These are phyloP conservation scores for Lachancea mirantina DNA, from an alignment of 805 yeast genomes.

Conservation along the genomic window DNA sequence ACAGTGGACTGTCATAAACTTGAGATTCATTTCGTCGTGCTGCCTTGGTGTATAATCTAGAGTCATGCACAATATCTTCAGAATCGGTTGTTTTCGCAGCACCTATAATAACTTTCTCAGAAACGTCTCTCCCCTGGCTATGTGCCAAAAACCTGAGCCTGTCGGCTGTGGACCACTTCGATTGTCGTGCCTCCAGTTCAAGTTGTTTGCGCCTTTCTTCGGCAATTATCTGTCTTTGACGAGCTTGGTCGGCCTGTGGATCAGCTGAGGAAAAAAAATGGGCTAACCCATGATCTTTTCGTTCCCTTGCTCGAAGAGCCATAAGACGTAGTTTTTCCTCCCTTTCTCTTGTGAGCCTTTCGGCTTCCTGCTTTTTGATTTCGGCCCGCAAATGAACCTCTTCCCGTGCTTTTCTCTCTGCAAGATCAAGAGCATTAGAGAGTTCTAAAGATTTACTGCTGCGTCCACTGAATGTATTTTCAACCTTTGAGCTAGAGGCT, in stretches of 20 bases:
- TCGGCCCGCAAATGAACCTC: conserved; percentile 46
- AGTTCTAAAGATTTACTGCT: conserved; percentile 40
- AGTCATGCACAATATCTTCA: conserved; percentile 46
- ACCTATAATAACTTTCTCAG: conserved; percentile 50
- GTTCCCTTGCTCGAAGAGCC: conserved; percentile 43
- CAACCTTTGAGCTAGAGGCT: too few species aligned
- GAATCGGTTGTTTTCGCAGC: conserved; percentile 35
- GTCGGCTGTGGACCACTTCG: conserved; percentile 40
- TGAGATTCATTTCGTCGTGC: conserved; percentile 38
- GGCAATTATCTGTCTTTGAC: conserved; percentile 35
- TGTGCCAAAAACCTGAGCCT: conserved; percentile 38
- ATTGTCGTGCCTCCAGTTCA: conserved; percentile 39
- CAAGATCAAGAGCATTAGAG: conserved; percentile 64
- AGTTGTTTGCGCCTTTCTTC: conserved; percentile 41
- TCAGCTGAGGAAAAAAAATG: conserved; percentile 7
- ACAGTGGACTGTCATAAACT: conserved; percentile 53
- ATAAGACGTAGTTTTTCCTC: conserved; percentile 45
- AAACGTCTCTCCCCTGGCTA: conserved; percentile 43
- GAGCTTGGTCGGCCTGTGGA: conserved; percentile 13
- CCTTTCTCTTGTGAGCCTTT: conserved; percentile 41
- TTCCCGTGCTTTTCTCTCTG: conserved; percentile 54
- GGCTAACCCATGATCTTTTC: conserved; percentile 11
- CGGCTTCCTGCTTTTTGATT: conserved; percentile 43
- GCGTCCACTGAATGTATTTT: too few species aligned
- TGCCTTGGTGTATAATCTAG: conserved; percentile 47